Percentiles rank a stretch among this genome's conserved stretches.
phyloP scores from a whole-genome alignment of 768 basidiomycete genomes.

The Tylopilus intermedius region DNA sequence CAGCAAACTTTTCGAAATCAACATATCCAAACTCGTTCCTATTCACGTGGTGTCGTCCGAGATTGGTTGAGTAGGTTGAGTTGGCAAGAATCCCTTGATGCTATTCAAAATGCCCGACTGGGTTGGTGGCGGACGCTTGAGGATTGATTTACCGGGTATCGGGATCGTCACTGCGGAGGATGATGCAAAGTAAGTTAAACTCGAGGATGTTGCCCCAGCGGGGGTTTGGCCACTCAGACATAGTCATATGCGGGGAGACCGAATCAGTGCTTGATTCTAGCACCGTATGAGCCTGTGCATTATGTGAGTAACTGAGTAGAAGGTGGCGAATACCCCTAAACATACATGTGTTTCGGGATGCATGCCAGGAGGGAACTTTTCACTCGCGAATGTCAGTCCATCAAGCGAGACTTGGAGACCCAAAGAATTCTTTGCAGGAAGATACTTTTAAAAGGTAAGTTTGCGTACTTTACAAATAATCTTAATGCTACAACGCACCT shows the following conservation, averaged over 20 bases:
- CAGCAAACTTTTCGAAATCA: conserved; percentile 97
- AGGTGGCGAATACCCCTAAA: conserved; percentile 1
- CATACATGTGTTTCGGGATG: conserved; percentile 84
- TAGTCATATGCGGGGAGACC: conserved; percentile 94
- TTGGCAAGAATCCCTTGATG: conserved; percentile 69
- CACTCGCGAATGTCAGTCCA: conserved; percentile 77
- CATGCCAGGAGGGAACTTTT: conserved; percentile 88
- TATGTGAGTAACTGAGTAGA: not conserved
- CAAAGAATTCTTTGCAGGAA: conserved; percentile 52
- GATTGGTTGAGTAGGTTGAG: conserved; percentile 34
- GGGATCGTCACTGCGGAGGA: conserved; percentile 79
- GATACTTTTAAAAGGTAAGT: conserved; percentile 36
- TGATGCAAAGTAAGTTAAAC: conserved; percentile 95
- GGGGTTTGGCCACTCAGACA: conserved; percentile 66
- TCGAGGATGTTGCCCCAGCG: conserved; percentile 91
- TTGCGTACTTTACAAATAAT: conserved; percentile 20
- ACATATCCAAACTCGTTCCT: conserved; percentile 84
- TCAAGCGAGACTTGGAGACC: conserved; percentile 92
- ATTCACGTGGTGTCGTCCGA: conserved; percentile 63
- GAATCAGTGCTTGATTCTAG: conserved; percentile 91
- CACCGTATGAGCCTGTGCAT: conserved; percentile 77
- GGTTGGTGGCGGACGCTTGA: conserved; percentile 68
- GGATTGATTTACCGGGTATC: conserved; percentile 74
- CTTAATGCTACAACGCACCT: conserved; percentile 46
- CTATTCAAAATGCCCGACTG: conserved; percentile 69